phyloP scores from a whole-genome alignment of 139 green algal genomes.

The Chlorella sp. region DNA sequence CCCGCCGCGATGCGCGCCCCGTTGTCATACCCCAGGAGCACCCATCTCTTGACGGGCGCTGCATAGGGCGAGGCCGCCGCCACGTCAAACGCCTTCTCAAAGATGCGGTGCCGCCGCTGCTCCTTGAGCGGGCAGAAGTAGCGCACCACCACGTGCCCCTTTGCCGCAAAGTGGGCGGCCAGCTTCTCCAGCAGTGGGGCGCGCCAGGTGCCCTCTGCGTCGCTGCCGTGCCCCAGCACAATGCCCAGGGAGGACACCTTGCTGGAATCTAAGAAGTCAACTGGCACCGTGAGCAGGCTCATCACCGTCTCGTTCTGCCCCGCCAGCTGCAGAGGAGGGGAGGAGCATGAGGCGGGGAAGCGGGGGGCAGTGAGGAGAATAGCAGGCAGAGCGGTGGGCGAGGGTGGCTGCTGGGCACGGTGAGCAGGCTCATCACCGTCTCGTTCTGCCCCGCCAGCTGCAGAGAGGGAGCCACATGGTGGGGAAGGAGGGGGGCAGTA shows the following conservation, averaged over 20 bases:
- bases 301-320: conserved; percentile 53
- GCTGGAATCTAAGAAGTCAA: conserved; percentile 26
- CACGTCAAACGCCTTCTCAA: conserved; percentile 71
- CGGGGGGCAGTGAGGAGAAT: background rate
- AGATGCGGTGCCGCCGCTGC: conserved; percentile 67
- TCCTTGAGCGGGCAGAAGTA: conserved; percentile 72
- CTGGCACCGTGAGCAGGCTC: conserved; percentile 40
- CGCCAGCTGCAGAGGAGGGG: conserved; percentile 30
- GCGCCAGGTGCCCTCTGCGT: conserved; percentile 52
- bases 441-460: conserved; percentile 56
- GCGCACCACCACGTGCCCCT: conserved; percentile 69
- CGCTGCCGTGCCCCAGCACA: conserved; percentile 68
- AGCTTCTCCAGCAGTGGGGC: conserved; percentile 16
- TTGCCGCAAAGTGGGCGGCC: background rate
- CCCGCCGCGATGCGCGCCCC: conserved; percentile 69
- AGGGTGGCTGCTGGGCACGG: conserved; percentile 30
- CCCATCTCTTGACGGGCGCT: conserved; percentile 60
- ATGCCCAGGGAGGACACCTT: conserved; percentile 55
- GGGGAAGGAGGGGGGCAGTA: background rate
- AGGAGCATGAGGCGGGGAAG: background rate
- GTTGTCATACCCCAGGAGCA: conserved; percentile 56
- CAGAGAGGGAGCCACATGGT: no score
- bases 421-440: conserved; percentile 42
- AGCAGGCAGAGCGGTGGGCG: background rate
- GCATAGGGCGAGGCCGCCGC: conserved; percentile 69